A percentile compares a stretch with the other conserved stretches of the same genome.
Evolutionary conservation across 2,329 filamentous ascomycete species (phyloP).

Genomic region (Lecanicillium sp.): DNA sequence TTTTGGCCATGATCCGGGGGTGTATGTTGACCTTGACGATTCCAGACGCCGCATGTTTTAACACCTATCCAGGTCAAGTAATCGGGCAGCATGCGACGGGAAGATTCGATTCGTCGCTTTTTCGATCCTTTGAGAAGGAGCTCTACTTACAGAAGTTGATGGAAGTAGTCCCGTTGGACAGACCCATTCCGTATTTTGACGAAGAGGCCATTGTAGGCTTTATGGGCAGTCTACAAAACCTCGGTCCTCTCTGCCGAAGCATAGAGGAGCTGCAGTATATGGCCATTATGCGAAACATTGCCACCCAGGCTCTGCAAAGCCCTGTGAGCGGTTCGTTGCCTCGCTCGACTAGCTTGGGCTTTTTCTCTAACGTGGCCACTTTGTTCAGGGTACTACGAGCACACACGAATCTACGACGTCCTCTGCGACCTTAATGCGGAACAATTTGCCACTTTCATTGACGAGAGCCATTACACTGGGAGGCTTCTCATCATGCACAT

Average conservation of each 20-base stretch:
- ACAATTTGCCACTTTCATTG: constrained; percentile 9
- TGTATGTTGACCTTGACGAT: background rate
- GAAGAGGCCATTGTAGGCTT: constrained; percentile 7
- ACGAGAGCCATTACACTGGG: constrained; percentile 9
- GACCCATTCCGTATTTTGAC: constrained; percentile 5
- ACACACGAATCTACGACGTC: constrained; percentile 11
- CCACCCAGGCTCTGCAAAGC: constrained; percentile 3
- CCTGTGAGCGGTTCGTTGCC: background rate
- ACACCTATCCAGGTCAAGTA: constrained; percentile 3
- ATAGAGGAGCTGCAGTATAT: constrained; percentile 11
- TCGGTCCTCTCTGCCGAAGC: constrained; percentile 11
- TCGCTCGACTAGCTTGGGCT: background rate
- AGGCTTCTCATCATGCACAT: constrained; percentile 13
- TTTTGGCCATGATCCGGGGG: constrained; percentile 13
- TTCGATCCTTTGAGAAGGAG: constrained; percentile 10
- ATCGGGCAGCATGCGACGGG: constrained; percentile 7
- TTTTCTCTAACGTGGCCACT: background rate
- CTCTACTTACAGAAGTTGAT: constrained; percentile 1
- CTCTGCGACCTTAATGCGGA: constrained; percentile 6
- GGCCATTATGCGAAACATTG: constrained; percentile 11
- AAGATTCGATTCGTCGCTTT: constrained; percentile 1
- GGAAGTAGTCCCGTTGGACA: constrained; percentile 5
- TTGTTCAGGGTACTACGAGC: constrained; percentile 10
- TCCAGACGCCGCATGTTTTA: background rate
- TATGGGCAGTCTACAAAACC: constrained; percentile 4